Evolutionary conservation across 2,329 filamentous ascomycete genomes (phyloP), one percentile per base, ranked within the genome.

Genomic region (Clarireedia sp.): DNA sequence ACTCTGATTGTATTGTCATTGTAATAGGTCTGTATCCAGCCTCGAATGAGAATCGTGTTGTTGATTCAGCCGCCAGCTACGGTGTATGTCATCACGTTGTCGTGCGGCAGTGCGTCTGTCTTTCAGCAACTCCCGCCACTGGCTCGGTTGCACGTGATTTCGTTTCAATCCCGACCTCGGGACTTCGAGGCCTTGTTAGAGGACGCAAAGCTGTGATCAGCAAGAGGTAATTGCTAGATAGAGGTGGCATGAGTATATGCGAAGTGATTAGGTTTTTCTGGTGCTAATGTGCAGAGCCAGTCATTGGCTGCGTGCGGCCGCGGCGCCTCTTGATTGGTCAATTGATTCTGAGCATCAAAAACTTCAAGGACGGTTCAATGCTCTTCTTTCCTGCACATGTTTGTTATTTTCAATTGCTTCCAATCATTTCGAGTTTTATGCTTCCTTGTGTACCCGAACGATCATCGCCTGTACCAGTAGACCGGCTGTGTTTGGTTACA

Each of bases 301-400:
- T 54, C 29, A 54, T 48, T 17, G 26, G 17, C 24, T 23, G 47
- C 57, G 55, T 59, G 57, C 46, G 38, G 47, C 33, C 29, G 8
- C 37, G 2, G 72, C 26, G 19, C 7, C 14, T 23, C 40, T n/a
- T 59, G 56, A 58, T 59, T 59, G 58, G 58, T 38, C 45, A 29
- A 24, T 47, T 6, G 26, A 55, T 48, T 33, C 43, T 3, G 21
- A 48, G 21, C 16, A 48, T n/a, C 19, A 37, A 37, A 26, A 12
- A 7, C 33, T 26, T 37, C 12, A n/a, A 24, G 64, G 21, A 23
- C 44, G 43, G n/a, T 40, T 48, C 24, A 40, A 33, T 26, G 21
- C 17, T 40, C 33, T 40, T n/a, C 44, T 12, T 23, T 54, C 47
- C 37, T 54, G 51, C 51, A 54, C 51, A 54, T 54, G 51, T 40